These are phyloP conservation scores for Botryotinia calthae DNA, from an alignment of 2,329 filamentous ascomycete species.

Conservation along the genomic window DNA sequence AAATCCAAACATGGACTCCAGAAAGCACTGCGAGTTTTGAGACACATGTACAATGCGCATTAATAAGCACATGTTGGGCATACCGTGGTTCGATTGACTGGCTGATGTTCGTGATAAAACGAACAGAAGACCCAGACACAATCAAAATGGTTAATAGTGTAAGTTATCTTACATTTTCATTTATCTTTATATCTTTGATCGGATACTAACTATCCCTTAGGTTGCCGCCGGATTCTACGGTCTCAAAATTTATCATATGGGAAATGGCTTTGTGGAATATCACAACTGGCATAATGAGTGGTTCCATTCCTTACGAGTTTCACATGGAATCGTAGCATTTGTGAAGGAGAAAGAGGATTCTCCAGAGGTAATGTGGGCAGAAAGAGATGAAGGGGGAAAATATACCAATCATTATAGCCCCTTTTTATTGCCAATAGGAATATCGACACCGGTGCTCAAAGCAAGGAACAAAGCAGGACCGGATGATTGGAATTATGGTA, in stretches of 20 bases:
- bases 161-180: neutral
- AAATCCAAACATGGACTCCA: neutral
- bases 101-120: neutral
- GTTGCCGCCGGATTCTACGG: neutral
- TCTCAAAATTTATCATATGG: neutral
- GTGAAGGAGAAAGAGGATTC: neutral
- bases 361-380: neutral
- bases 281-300: slow-evolving; percentile 3
- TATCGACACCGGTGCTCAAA: neutral
- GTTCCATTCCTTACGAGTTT: neutral
- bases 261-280: neutral
- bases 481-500: neutral
- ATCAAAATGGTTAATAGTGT: slow-evolving; percentile 4
- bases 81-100: neutral
- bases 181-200: neutral
- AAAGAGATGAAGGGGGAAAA: neutral
- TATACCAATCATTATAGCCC: neutral
- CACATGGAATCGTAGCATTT: neutral
- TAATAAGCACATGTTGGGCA: neutral
- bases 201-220: neutral
- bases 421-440: fast-evolving
- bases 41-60: neutral
- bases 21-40: neutral
- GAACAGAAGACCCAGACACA: neutral
- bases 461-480: neutral